A percentile compares a stretch with the other conserved stretches of the same genome.
Conservation (phyloP, 768 basidiomycete genomes). For the Trametes sanguinea region DNA sequence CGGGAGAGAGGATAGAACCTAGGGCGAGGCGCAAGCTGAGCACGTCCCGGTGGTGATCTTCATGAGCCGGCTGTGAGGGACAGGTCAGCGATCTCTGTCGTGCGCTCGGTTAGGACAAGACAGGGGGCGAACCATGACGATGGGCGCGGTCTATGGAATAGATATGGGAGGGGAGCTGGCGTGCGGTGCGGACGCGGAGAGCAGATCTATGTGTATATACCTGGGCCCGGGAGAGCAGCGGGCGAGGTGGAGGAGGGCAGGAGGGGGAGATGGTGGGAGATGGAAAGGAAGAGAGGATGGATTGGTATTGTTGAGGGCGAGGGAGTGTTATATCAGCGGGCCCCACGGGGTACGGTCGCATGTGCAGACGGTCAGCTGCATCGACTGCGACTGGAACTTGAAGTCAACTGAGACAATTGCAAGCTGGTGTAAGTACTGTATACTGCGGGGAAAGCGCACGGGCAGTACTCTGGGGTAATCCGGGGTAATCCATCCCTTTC, state of each 20-base stretch:
- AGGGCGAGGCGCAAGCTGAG: constrained; percentile 50
- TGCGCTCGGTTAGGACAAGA: neutral
- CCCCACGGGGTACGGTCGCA: constrained; percentile 6
- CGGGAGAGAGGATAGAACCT: constrained; percentile 62
- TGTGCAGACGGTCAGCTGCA: neutral
- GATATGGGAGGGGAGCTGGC: neutral
- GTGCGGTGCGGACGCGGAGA: neutral
- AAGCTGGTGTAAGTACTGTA: too few species aligned
- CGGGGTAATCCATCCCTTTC: too few species aligned
- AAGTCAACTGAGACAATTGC: too few species aligned
- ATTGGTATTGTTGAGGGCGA: neutral
- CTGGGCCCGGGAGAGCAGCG: constrained; percentile 11
- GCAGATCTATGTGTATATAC: constrained; percentile 2
- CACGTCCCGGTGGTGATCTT: constrained; percentile 32
- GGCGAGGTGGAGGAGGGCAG: neutral
- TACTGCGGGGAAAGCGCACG: too few species aligned
- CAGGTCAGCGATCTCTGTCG: neutral
- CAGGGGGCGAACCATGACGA: constrained; percentile 8
- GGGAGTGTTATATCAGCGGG: constrained; percentile 15
- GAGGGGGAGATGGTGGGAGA: neutral
- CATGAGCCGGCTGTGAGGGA: constrained; percentile 21
- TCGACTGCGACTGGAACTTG: neutral
- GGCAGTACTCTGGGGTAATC: too few species aligned
- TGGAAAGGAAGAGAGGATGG: neutral
- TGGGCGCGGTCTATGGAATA: neutral